phyloP scores from a whole-genome alignment of 306 rosid species.

The Cyamopsis tetragonoloba region DNA sequence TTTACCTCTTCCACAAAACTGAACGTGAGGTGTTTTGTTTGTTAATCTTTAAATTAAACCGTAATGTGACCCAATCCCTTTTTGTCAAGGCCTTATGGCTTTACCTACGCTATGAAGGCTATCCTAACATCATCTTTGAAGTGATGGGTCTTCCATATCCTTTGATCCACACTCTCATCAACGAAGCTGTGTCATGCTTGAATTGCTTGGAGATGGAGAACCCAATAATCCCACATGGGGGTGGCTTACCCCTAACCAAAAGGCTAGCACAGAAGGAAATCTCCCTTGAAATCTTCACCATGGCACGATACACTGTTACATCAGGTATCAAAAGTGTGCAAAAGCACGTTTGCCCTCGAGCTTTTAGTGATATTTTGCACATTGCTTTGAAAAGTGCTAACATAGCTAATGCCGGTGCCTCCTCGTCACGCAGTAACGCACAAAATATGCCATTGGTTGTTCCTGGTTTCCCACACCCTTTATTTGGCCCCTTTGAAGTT shows the following conservation, averaged over 20 bases:
- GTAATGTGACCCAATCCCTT: constrained; percentile 35
- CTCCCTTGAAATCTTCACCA: constrained; percentile 31
- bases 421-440: neutral
- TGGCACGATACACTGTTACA: constrained; percentile 32
- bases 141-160: neutral
- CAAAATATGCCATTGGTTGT: constrained; percentile 23
- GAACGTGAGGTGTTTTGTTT: constrained; percentile 45
- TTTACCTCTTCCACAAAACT: constrained; percentile 29
- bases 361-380: constrained; percentile 47
- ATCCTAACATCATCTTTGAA: constrained; percentile 17
- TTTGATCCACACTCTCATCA: constrained; percentile 13
- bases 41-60: constrained; percentile 20
- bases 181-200: constrained; percentile 43
- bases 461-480: constrained; percentile 59
- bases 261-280: constrained; percentile 23
- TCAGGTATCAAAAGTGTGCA: constrained; percentile 43
- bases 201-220: constrained; percentile 22
- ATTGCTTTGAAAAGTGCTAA: neutral
- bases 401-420: neutral
- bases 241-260: constrained; percentile 34
- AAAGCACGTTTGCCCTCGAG: constrained; percentile 34
- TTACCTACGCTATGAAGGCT: constrained; percentile 47
- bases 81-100: constrained; percentile 59
- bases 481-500: constrained; percentile 43
- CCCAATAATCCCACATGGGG: neutral